Conservation (phyloP, 768 basidiomycete genomes). For the Dendrothele bispora region DNA sequence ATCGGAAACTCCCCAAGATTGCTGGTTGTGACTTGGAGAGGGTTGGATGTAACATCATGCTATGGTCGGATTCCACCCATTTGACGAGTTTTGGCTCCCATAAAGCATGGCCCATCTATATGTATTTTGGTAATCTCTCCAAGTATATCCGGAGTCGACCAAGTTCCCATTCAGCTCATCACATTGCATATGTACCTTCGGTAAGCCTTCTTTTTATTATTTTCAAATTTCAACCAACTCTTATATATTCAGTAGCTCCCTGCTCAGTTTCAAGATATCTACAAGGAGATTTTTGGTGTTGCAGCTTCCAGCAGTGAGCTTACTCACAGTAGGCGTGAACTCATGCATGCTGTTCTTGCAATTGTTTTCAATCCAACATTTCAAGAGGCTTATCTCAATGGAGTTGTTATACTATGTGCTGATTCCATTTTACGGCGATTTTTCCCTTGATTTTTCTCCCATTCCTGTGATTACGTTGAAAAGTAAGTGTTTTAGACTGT, state of each 20-base stretch:
- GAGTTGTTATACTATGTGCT: constrained; percentile 12
- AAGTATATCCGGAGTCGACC: constrained; percentile 17
- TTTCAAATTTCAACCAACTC: constrained; percentile 1
- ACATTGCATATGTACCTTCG: constrained; percentile 19
- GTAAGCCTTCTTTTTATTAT: constrained; percentile 5
- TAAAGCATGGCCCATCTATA: constrained; percentile 21
- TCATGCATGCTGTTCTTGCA: constrained; percentile 17
- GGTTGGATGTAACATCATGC: background rate
- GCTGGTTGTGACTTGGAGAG: background rate
- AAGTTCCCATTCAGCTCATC: constrained; percentile 14
- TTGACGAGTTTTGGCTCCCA: constrained; percentile 19
- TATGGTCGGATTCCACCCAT: constrained; percentile 7
- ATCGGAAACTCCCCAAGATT: background rate
- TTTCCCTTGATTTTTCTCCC: constrained; percentile 15
- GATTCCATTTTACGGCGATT: constrained; percentile 12
- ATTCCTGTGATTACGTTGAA: constrained; percentile 23
- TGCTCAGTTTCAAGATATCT: constrained; percentile 14
- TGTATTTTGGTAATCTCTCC: constrained; percentile 18
- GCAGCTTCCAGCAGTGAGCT: background rate
- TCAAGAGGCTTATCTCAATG: constrained; percentile 12
- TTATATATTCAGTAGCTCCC: constrained; percentile 10
- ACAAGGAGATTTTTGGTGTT: constrained; percentile 3
- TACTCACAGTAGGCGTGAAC: constrained; percentile 18
- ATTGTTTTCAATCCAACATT: constrained; percentile 18
- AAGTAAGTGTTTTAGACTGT: constrained; percentile 14